These are phyloP conservation scores for Meyerozyma carpophila DNA, from an alignment of 1,139 yeast species.

Conservation along the genomic window DNA sequence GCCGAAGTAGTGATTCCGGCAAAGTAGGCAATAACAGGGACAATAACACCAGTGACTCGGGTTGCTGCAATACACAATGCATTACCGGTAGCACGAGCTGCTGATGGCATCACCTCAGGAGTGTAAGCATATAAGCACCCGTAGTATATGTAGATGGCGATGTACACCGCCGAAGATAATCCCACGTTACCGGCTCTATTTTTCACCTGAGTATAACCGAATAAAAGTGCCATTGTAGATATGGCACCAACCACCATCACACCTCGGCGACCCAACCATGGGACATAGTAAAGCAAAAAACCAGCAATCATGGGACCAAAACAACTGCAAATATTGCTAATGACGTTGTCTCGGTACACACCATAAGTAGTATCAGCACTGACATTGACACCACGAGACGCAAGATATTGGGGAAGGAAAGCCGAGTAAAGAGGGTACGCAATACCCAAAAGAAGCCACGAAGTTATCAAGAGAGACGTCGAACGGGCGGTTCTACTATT, in stretches of 20 bases:
- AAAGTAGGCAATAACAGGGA: constrained; percentile 27
- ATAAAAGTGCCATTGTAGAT: constrained; percentile 27
- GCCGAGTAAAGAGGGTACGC: constrained; percentile 35
- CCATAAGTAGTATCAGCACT: constrained; percentile 21
- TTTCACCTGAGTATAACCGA: constrained; percentile 28
- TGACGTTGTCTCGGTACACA: constrained; percentile 27
- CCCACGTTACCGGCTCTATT: constrained; percentile 25
- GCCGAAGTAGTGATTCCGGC: constrained; percentile 20
- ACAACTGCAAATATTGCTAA: constrained; percentile 23
- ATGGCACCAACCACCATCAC: constrained; percentile 30
- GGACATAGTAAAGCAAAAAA: constrained; percentile 18
- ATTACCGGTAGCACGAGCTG: constrained; percentile 32
- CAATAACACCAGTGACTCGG: constrained; percentile 24
- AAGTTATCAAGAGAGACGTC: constrained; percentile 23
- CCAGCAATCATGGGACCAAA: constrained; percentile 33
- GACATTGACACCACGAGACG: constrained; percentile 34
- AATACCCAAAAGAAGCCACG: constrained; percentile 35
- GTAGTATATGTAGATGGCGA: constrained; percentile 27
- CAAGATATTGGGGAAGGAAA: constrained; percentile 33
- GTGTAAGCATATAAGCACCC: constrained; percentile 29
- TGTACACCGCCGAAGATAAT: constrained; percentile 24
- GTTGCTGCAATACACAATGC: constrained; percentile 26
- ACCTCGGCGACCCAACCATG: constrained; percentile 28
- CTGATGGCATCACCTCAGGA: constrained; percentile 31
- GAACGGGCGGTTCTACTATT: constrained; percentile 22